Conservation (phyloP, 345 rosid genomes). For the Aurinia saxatilis region DNA sequence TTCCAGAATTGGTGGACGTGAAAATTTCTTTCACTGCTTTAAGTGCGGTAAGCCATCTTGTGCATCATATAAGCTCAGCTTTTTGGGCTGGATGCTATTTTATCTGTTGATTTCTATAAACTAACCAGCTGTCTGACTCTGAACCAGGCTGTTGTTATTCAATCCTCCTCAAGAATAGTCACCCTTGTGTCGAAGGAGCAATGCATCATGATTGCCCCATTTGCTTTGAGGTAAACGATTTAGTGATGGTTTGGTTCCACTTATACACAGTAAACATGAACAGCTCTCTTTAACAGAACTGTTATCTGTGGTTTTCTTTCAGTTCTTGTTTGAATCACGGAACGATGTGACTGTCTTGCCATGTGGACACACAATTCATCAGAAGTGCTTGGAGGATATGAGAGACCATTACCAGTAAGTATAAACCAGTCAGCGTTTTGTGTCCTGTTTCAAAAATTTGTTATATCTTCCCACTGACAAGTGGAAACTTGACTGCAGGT, state of each 20-base stretch:
- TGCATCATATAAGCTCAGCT: neutral
- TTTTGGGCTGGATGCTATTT: neutral
- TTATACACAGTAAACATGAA: neutral
- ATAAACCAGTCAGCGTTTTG: neutral
- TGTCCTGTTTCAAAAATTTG: neutral
- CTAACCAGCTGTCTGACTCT: neutral
- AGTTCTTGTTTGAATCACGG: slow-evolving; percentile 76
- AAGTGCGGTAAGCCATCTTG: slow-evolving; percentile 66
- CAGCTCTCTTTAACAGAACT: neutral
- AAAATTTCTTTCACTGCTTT: slow-evolving; percentile 81
- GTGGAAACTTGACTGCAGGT: slow-evolving; percentile 30
- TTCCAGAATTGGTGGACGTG: slow-evolving; percentile 72
- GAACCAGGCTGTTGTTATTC: slow-evolving; percentile 83
- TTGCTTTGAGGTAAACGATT: slow-evolving; percentile 68
- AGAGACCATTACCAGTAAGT: slow-evolving; percentile 70
- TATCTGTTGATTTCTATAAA: neutral
- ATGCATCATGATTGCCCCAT: slow-evolving; percentile 96
- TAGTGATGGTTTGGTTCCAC: neutral
- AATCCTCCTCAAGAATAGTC: slow-evolving; percentile 53
- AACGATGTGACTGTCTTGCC: slow-evolving; percentile 66
- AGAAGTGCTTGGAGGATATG: slow-evolving; percentile 77
- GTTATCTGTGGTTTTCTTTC: slow-evolving; percentile 17
- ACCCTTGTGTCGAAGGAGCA: slow-evolving; percentile 95
- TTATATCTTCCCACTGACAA: neutral
- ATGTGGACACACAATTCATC: slow-evolving; percentile 86